Conservation (phyloP, 169 alveolate species). For the Plasmodium chabaudi region DNA sequence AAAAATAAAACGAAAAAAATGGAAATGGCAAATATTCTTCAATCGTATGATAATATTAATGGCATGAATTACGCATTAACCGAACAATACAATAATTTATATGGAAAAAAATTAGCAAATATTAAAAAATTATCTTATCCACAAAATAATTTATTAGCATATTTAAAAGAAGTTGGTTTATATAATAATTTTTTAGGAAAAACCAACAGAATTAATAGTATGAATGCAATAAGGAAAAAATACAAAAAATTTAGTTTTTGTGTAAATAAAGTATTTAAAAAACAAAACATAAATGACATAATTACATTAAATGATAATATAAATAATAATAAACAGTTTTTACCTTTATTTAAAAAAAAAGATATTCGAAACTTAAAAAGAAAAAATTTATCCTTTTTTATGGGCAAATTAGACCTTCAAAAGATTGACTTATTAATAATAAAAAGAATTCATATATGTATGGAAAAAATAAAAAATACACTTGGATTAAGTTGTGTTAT, state of each 20-base stretch:
- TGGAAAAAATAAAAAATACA: slow-evolving; percentile 29
- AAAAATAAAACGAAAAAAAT: background rate
- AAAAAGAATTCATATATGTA: slow-evolving; percentile 57
- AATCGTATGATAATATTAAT: background rate
- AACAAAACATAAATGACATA: slow-evolving; percentile 47
- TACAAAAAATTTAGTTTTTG: slow-evolving; percentile 59
- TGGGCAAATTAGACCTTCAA: slow-evolving; percentile 38
- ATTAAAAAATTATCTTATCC: slow-evolving; percentile 22
- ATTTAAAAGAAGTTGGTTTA: background rate
- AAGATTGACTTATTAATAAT: slow-evolving; percentile 64
- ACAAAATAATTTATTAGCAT: slow-evolving; percentile 9
- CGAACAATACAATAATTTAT: slow-evolving; percentile 1
- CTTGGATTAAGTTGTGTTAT: slow-evolving; percentile 45
- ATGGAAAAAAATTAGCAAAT: slow-evolving; percentile 8
- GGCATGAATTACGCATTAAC: background rate
- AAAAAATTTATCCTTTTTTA: slow-evolving; percentile 39
- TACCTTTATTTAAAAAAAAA: slow-evolving; percentile 46
- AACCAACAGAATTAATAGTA: slow-evolving; percentile 10
- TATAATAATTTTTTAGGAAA: background rate
- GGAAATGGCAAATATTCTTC: background rate
- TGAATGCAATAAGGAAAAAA: slow-evolving; percentile 27
- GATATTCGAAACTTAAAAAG: slow-evolving; percentile 39
- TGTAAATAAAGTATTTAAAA: slow-evolving; percentile 51
- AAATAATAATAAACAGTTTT: slow-evolving; percentile 48
- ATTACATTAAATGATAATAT: slow-evolving; percentile 63